Evolutionary conservation across 805 yeast species (phyloP), one percentile per base, ranked within the genome.

Genomic region (Zygotorulaspora danielsina): DNA sequence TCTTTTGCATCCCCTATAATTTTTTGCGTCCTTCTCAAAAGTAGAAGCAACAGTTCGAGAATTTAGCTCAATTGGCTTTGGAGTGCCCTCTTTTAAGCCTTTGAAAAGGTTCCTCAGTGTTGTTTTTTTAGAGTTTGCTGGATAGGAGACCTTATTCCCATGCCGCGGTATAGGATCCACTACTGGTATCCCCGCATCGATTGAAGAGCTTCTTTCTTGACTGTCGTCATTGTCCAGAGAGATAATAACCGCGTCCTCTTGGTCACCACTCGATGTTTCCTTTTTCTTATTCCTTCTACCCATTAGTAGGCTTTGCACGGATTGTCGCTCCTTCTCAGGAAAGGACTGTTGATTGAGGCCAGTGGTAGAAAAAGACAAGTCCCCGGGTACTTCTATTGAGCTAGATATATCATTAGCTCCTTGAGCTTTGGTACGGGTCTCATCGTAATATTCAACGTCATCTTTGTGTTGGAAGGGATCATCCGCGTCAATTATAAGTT

Each of bases 71-170:
- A 32, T 32, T 19, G 30, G 37, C 19, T 37, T 36, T 6, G 20
- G 12, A 4, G 36, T 37, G 19, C 39, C 13, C 21, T 38, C 44
- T 21, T 39, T 47, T 19, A 51, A 49, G 21, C 40, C 47, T 4
- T 36, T 38, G 25, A 58, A 53, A 2, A 58, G 38, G 27, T 55
- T 47, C 31, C 50, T 54, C 10, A 58, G 41, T 10, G 47, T 48
- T 1, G 61, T 51, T 24, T 41, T 55, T 41, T 54, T 58, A 18
- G 43, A 42, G 33, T 44, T 48, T 1, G 42, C 19, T 2, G 57
- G 55, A 11, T 36, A 36, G 6, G 40, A 21, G 6, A 46, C 30
- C 29, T 44, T 40, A 18, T 22, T 40, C 5, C 26, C 42, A 12
- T 26, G 21, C 36, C 16, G 31, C 4, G 16, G 19, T 15, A 32